Percentiles rank a stretch among this genome's conserved stretches.
These are phyloP conservation scores for Pleurozium schreberi DNA, from an alignment of 225 moss, liverwort and hornwort species.

Conservation along the genomic window DNA sequence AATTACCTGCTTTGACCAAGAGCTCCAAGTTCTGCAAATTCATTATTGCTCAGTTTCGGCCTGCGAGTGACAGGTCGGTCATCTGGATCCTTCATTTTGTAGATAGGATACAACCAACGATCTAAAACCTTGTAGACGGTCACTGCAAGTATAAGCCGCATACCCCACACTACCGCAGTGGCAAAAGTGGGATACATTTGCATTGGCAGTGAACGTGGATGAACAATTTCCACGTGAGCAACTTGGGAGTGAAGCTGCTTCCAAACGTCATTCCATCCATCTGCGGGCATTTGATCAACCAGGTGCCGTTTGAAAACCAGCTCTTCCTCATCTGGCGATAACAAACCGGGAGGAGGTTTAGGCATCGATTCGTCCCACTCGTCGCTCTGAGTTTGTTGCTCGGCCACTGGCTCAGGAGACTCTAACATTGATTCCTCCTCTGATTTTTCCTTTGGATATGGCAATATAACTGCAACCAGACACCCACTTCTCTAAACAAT, in stretches of 20 bases:
- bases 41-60: slow-evolving; percentile 64
- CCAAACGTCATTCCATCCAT: slow-evolving; percentile 97
- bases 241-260: slow-evolving; percentile 76
- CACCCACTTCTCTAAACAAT: background rate
- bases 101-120: slow-evolving; percentile 74
- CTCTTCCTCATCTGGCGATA: slow-evolving; percentile 16
- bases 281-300: slow-evolving; percentile 85
- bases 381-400: slow-evolving; percentile 10
- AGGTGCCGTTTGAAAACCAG: slow-evolving; percentile 73
- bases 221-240: slow-evolving; percentile 69
- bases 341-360: slow-evolving; percentile 3
- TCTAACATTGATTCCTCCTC: background rate
- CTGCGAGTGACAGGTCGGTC: slow-evolving; percentile 59
- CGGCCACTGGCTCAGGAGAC: slow-evolving; percentile 3
- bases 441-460: slow-evolving; percentile 13
- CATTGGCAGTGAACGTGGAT: slow-evolving; percentile 57
- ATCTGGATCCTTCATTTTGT: slow-evolving; percentile 78
- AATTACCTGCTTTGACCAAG: slow-evolving; percentile 94
- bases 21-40: slow-evolving; percentile 76
- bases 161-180: slow-evolving; percentile 82
- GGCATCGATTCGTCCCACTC: slow-evolving; percentile 12
- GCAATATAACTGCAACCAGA: slow-evolving; percentile 43
- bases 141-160: slow-evolving; percentile 81
- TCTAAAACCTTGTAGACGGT: slow-evolving; percentile 57
- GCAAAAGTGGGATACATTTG: slow-evolving; percentile 90